These are phyloP conservation scores for Aspergillus sp. DNA, from an alignment of 2,329 filamentous ascomycete genomes.

Conservation along the genomic window DNA sequence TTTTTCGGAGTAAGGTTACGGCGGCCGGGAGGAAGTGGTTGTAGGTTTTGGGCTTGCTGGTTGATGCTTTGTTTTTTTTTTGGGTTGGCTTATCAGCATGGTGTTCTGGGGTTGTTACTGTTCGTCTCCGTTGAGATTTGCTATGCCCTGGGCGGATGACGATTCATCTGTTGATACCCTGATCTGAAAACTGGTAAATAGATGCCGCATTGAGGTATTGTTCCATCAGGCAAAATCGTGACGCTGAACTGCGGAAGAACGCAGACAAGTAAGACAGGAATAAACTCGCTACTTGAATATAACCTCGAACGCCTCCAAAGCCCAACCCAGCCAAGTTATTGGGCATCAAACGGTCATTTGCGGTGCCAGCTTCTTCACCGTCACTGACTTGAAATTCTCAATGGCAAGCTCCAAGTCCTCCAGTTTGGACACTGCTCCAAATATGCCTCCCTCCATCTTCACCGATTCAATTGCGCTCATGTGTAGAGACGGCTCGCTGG, in stretches of 20 bases:
- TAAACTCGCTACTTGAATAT: background rate
- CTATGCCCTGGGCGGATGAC: background rate
- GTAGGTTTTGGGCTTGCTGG: slow-evolving; percentile 33
- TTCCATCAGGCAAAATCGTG: background rate
- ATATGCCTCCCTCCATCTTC: slow-evolving; percentile 40
- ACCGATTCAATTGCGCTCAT: slow-evolving; percentile 34
- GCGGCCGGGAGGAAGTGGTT: slow-evolving; percentile 90
- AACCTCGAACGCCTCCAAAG: slow-evolving; percentile 4
- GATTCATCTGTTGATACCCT: background rate
- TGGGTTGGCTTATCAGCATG: slow-evolving; percentile 10
- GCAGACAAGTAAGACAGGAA: background rate
- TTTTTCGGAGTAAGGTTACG: slow-evolving; percentile 73
- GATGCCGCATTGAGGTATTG: too few relatives aligned
- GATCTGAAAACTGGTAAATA: background rate
- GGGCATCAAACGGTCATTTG: slow-evolving; percentile 23
- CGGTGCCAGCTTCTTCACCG: slow-evolving; percentile 35
- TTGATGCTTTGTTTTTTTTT: slow-evolving; percentile 4
- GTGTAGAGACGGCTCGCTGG: slow-evolving; percentile 34
- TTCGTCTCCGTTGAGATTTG: too few relatives aligned
- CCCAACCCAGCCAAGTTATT: slow-evolving; percentile 9
- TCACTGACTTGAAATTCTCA: slow-evolving; percentile 32
- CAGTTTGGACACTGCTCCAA: slow-evolving; percentile 31
- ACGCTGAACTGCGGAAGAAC: background rate
- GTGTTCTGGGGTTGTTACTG: slow-evolving; percentile 10
- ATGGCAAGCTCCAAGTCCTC: slow-evolving; percentile 33